Base-by-base conservation (phyloP, 768 basidiomycete genomes). In the Lactarius sanguifluus region DNA sequence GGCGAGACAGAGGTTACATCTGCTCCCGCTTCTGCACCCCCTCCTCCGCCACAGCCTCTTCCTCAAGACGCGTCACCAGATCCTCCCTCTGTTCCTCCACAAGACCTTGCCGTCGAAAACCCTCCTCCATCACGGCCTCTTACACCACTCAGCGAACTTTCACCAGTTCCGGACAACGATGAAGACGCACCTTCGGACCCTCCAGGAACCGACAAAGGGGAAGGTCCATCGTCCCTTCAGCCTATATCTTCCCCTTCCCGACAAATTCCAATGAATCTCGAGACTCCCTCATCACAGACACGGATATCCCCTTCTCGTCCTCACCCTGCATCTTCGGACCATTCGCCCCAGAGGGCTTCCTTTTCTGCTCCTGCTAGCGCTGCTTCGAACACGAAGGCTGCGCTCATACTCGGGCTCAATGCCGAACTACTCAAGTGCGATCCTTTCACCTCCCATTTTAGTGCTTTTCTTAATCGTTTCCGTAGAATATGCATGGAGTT, bases 81-180 rank as follows among this genome's bases (percentile, higher is more conserved):
- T 68, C 59, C 61, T 61, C 66, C 69, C 65, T 52, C 40, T 59
- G 71, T 32, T 55, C 68, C 52, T 60, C 73, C 50, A 66, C 72
- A 41, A 63, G 72, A 64, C 64, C 58, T 56, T 57, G 66, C 61
- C 58, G 38, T 23, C 13, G 71, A 61, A 38, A 64, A 60, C 28
- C 63, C 71, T 45, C 59, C 69, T 23, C 67, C 75, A 16, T 89
- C 87, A 63, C 79, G 86, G 36, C 81, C 81, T 65, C 87, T 87
- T 25, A 90, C 90, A 0, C 90, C 90, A 3, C 84, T 92, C 73
- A 91, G 87, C 70, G 90, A 91, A 68, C 84, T 91, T 30, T 90
- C 90, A 9, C 86, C 88, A 1, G 82, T 87, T 0, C 85, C 87
- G 47, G 85, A 86, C 71, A 78, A 79, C 28, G 85, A 86, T 57